Evolutionary conservation across 1,284 basidiomycete species (phyloP).

Genomic region (Malassezia slooffiae): DNA sequence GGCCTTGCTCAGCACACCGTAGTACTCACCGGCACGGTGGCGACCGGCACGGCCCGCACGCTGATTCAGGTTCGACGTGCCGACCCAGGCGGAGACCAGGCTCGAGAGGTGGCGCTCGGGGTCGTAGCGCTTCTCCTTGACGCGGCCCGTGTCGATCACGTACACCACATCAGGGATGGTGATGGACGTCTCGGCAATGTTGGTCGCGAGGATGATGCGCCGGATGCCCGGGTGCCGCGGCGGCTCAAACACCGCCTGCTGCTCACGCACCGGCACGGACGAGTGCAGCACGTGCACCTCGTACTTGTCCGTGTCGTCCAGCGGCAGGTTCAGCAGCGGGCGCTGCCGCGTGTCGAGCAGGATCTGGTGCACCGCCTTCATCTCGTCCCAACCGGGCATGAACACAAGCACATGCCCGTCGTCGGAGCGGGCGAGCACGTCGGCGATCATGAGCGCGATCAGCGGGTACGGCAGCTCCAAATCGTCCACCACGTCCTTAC

Average conservation of each 20-base stretch:
- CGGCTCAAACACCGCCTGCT: slow-evolving; percentile 69
- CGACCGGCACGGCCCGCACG: slow-evolving; percentile 86
- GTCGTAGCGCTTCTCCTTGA: slow-evolving; percentile 90
- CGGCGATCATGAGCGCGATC: slow-evolving; percentile 68
- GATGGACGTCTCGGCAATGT: slow-evolving; percentile 82
- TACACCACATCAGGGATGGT: slow-evolving; percentile 90
- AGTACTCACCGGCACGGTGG: slow-evolving; percentile 84
- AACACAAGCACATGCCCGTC: slow-evolving; percentile 88
- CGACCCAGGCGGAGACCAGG: slow-evolving; percentile 79
- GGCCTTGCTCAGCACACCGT: slow-evolving; percentile 63
- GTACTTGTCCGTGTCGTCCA: slow-evolving; percentile 50
- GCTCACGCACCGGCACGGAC: slow-evolving; percentile 74
- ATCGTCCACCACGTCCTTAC: slow-evolving; percentile 53
- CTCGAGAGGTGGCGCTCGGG: slow-evolving; percentile 76
- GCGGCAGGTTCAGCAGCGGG: slow-evolving; percentile 49
- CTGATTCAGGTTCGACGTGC: slow-evolving; percentile 83
- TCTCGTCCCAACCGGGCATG: slow-evolving; percentile 85
- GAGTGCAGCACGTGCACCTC: slow-evolving; percentile 84
- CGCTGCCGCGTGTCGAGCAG: slow-evolving; percentile 51
- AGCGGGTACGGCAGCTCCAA: slow-evolving; percentile 73
- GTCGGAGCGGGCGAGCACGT: slow-evolving; percentile 63
- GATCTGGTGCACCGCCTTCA: slow-evolving; percentile 63
- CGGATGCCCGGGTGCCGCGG: slow-evolving; percentile 55
- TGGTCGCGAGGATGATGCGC: slow-evolving; percentile 73
- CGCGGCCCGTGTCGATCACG: slow-evolving; percentile 76